A percentile compares a stretch with the other conserved stretches of the same genome.
Conservation (phyloP, 495 filamentous ascomycete genomes). For the Amniculicola lignicola region DNA sequence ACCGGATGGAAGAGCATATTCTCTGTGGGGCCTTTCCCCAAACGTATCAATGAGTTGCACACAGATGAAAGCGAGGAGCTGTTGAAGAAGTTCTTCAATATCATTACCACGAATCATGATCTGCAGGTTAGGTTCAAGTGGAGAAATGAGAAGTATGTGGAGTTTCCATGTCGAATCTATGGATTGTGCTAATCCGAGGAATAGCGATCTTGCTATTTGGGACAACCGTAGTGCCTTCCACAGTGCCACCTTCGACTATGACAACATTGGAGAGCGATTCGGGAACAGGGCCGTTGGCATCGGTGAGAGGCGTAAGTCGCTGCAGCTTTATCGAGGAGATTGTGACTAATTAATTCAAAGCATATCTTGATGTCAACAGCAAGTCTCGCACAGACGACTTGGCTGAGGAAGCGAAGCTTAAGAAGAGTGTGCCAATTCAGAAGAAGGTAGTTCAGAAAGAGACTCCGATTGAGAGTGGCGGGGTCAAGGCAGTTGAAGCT, state of each 20-base stretch:
- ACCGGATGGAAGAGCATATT: slow-evolving; percentile 75
- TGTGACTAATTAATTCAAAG: no score
- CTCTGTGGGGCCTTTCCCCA: slow-evolving; percentile 58
- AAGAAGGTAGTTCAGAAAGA: no score
- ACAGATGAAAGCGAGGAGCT: slow-evolving; percentile 64
- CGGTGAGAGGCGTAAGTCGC: slow-evolving; percentile 57
- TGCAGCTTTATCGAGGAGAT: no score
- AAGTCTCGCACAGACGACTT: background rate
- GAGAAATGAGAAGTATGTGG: slow-evolving; percentile 30
- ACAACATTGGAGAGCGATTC: slow-evolving; percentile 52
- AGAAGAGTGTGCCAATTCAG: no score
- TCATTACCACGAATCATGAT: slow-evolving; percentile 73
- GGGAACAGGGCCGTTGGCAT: slow-evolving; percentile 62
- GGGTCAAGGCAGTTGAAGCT: no score
- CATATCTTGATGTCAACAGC: background rate
- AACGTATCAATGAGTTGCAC: slow-evolving; percentile 63
- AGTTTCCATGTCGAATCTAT: no score
- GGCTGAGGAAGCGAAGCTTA: background rate
- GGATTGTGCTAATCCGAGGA: no score
- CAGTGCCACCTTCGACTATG: slow-evolving; percentile 65
- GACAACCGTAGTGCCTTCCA: slow-evolving; percentile 71
- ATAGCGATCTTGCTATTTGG: slow-evolving; percentile 64
- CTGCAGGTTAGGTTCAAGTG: slow-evolving; percentile 65
- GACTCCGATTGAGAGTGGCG: no score
- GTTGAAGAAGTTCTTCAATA: slow-evolving; percentile 55